Percentiles rank a stretch among this genome's conserved stretches.
Conservation (phyloP, 208 protist species). For the Leishmania gerbilli region DNA sequence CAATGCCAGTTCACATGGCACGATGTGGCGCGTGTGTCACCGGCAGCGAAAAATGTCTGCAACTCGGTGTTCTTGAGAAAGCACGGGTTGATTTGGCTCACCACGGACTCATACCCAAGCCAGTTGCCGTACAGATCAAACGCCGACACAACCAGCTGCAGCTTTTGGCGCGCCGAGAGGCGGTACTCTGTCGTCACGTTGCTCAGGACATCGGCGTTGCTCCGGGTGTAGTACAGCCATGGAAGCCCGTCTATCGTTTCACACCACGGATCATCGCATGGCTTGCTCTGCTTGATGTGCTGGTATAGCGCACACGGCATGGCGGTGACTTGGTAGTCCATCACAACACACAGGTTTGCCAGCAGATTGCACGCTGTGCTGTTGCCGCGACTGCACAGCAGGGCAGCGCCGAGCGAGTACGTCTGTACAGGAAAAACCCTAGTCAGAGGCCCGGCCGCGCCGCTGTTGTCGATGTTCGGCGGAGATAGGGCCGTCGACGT, state of each 20-base stretch:
- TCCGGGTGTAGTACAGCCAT: constrained; percentile 66
- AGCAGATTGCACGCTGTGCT: constrained; percentile 64
- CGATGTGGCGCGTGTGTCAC: constrained; percentile 31
- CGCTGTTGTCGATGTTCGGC: constrained; percentile 55
- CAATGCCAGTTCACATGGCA: constrained; percentile 55
- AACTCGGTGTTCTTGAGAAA: constrained; percentile 39
- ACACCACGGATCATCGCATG: constrained; percentile 33
- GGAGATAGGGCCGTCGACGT: constrained; percentile 29
- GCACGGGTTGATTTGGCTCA: constrained; percentile 65
- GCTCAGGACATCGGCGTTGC: constrained; percentile 39
- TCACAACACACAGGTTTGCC: constrained; percentile 77
- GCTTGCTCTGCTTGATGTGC: constrained; percentile 27
- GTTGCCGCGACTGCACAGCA: constrained; percentile 51
- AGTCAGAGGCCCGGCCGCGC: constrained; percentile 15
- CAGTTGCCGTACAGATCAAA: constrained; percentile 70
- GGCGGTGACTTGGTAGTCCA: constrained; percentile 47
- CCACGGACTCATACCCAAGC: constrained; percentile 40
- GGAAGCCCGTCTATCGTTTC: constrained; percentile 42
- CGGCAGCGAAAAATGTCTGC: constrained; percentile 46
- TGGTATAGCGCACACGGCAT: constrained; percentile 68
- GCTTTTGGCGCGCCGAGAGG: constrained; percentile 22
- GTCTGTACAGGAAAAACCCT: constrained; percentile 19
- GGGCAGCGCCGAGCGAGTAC: constrained; percentile 46
- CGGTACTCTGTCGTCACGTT: constrained; percentile 6
- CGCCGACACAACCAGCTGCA: constrained; percentile 56